Evolutionary conservation across 495 filamentous ascomycete species (phyloP).

Genomic region (Penicillium lividum): DNA sequence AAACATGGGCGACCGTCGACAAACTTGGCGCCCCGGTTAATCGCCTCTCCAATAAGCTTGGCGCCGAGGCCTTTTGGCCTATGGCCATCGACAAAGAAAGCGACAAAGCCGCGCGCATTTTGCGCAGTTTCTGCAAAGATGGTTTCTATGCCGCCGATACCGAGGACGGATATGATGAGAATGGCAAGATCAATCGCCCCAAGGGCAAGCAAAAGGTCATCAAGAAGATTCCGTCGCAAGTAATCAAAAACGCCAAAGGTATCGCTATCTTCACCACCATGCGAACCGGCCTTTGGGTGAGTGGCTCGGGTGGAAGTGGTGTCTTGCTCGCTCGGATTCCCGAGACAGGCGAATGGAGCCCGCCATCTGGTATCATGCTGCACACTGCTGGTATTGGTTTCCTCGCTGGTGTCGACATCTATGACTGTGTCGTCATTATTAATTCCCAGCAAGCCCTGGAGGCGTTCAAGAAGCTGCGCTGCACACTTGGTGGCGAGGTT

Average conservation of each 20-base stretch:
- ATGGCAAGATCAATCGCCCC: constrained; percentile 54
- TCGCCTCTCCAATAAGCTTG: constrained; percentile 68
- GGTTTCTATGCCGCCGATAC: constrained; percentile 58
- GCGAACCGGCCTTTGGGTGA: constrained; percentile 88
- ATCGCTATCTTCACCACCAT: constrained; percentile 91
- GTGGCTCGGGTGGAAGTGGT: constrained; percentile 79
- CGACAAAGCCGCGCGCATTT: constrained; percentile 79
- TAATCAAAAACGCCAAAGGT: constrained; percentile 82
- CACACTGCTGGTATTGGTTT: constrained; percentile 89
- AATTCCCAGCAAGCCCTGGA: constrained; percentile 80
- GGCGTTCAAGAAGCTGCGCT: constrained; percentile 72
- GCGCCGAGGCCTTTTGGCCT: constrained; percentile 80
- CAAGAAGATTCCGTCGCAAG: constrained; percentile 80
- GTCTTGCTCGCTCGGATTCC: constrained; percentile 73
- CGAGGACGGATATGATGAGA: constrained; percentile 27
- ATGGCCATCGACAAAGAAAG: constrained; percentile 76
- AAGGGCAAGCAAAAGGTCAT: constrained; percentile 67
- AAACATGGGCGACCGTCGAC: constrained; percentile 54
- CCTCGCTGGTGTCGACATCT: constrained; percentile 85
- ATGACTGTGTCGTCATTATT: constrained; percentile 89
- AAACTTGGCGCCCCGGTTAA: constrained; percentile 70
- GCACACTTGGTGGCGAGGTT: constrained; percentile 77
- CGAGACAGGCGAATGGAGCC: constrained; percentile 83
- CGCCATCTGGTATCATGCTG: constrained; percentile 82
- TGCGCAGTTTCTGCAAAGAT: constrained; percentile 78